Percentiles rank a stretch among this genome's conserved stretches.
Evolutionary conservation across 2,329 filamentous ascomycete species (phyloP).

Genomic region (Aspergillus sp.): DNA sequence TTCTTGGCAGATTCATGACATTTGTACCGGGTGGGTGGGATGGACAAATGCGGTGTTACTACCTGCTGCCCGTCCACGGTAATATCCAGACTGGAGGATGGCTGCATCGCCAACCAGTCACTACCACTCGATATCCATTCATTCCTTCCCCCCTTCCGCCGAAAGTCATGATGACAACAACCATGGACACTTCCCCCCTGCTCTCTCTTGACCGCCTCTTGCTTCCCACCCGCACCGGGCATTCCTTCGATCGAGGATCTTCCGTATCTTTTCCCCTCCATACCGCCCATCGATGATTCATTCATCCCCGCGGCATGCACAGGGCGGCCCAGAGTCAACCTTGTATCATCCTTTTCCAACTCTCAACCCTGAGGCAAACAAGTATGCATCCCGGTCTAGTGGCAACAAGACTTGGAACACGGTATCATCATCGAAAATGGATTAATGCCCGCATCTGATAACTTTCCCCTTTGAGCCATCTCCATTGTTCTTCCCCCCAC

Average conservation of each 20-base stretch:
- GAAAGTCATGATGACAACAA: conserved; percentile 22
- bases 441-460: conserved; percentile 13
- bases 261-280: not conserved
- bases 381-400: conserved; percentile 11
- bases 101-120: conserved; percentile 1
- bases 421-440: not conserved
- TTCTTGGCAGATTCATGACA: not conserved
- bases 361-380: not conserved
- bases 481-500: conserved; percentile 5
- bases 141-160: conserved; percentile 4
- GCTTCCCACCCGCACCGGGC: not conserved
- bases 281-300: conserved; percentile 4
- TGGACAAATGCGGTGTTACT: not conserved
- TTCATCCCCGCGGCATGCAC: conserved; percentile 2
- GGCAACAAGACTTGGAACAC: conserved; percentile 3
- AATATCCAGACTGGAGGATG: not conserved
- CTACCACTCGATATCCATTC: no score
- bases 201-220: conserved; percentile 24
- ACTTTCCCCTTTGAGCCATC: conserved; percentile 22
- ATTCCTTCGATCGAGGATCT: conserved; percentile 1
- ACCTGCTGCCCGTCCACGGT: no score
- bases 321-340: not conserved
- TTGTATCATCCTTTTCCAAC: not conserved
- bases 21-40: not conserved
- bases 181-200: not conserved